These are phyloP conservation scores for Thermoascus crustaceus DNA, from an alignment of 2,329 filamentous ascomycete species.

Conservation along the genomic window DNA sequence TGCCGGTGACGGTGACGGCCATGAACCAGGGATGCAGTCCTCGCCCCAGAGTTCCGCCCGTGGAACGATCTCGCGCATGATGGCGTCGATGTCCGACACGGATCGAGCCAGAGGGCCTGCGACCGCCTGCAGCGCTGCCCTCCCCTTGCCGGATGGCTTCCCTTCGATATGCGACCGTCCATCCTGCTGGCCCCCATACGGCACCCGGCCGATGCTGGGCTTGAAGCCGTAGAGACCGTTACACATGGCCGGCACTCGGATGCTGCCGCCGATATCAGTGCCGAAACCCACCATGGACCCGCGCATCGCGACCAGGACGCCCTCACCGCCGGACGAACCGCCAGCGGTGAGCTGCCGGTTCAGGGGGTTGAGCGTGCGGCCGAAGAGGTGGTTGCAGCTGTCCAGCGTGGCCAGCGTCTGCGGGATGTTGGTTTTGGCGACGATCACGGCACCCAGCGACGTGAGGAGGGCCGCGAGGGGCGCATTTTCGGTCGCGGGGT, in stretches of 20 bases:
- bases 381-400: conserved; percentile 54
- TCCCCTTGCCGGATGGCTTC: conserved; percentile 43
- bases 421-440: conserved; percentile 63
- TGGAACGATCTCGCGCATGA: conserved; percentile 46
- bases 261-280: conserved; percentile 47
- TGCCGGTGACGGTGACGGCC: no score
- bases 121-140: conserved; percentile 43
- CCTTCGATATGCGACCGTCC: conserved; percentile 40
- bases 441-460: conserved; percentile 56
- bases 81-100: conserved; percentile 34
- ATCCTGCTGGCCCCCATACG: conserved; percentile 45
- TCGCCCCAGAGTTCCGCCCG: conserved; percentile 47
- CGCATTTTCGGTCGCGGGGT: conserved; percentile 50
- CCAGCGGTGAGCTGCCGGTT: conserved; percentile 55
- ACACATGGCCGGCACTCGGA: conserved; percentile 37
- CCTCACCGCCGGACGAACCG: conserved; percentile 60
- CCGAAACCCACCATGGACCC: conserved; percentile 54
- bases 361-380: conserved; percentile 55
- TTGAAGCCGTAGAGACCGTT: conserved; percentile 41
- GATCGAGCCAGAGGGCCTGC: conserved; percentile 36
- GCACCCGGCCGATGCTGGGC: conserved; percentile 35
- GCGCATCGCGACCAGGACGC: conserved; percentile 49
- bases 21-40: conserved; percentile 36
- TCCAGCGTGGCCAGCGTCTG: conserved; percentile 50
- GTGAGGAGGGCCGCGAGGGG: conserved; percentile 52